These are phyloP conservation scores for Camelina hispida DNA, from an alignment of 345 rosid species.

Conservation along the genomic window DNA sequence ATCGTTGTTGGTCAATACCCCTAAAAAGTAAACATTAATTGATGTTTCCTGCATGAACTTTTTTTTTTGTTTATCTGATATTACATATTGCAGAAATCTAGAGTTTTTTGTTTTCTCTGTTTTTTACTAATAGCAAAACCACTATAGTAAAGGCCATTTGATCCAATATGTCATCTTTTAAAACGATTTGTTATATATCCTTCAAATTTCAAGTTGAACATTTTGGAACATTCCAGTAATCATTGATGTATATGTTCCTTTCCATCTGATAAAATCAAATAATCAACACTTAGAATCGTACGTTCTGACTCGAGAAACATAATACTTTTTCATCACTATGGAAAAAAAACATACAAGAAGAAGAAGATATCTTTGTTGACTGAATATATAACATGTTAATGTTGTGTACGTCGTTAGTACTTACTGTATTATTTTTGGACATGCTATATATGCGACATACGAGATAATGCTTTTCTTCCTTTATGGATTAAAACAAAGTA, in stretches of 20 bases:
- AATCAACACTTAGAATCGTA: neutral
- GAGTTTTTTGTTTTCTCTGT: neutral
- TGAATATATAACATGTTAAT: slow-evolving; percentile 21
- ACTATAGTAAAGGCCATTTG: neutral
- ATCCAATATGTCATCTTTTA: neutral
- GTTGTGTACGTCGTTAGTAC: neutral
- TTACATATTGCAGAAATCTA: too few relatives aligned
- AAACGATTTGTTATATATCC: neutral
- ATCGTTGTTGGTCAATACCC: slow-evolving; percentile 2
- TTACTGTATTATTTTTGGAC: neutral
- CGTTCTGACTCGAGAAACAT: neutral
- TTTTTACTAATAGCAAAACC: neutral
- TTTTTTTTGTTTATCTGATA: too few relatives aligned
- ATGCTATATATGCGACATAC: neutral
- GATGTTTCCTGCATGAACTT: neutral
- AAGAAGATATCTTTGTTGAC: slow-evolving; percentile 15
- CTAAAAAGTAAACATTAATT: too few relatives aligned
- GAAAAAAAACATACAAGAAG: neutral
- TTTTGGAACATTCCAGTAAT: neutral
- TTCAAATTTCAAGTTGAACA: neutral
- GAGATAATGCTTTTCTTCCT: neutral
- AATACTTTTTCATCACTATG: neutral
- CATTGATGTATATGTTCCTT: neutral
- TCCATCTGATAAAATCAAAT: neutral
- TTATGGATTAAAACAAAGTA: slow-evolving; percentile 1